Percentiles rank a stretch among this genome's conserved stretches.
Evolutionary conservation across 2,329 filamentous ascomycete genomes (phyloP).

Genomic region (Periconia macrospinosa): DNA sequence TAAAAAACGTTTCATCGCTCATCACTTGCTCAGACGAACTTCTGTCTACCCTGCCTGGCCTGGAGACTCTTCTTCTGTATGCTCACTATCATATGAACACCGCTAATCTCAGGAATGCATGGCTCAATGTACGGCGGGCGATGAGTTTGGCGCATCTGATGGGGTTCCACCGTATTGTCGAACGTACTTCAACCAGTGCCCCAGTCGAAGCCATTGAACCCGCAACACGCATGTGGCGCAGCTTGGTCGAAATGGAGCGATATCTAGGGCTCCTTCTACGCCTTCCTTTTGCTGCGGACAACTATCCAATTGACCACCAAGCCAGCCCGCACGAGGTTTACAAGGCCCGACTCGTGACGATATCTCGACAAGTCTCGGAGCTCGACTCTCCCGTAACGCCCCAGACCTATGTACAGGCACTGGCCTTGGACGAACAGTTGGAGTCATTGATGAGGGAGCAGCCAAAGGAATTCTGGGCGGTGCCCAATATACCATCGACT

Average conservation of each 20-base stretch:
- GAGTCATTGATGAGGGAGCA: conserved; percentile 32
- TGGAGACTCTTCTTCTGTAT: conserved; percentile 37
- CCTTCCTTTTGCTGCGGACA: conserved; percentile 37
- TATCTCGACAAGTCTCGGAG: conserved; percentile 29
- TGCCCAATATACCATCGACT: conserved; percentile 38
- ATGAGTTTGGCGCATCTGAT: conserved; percentile 40
- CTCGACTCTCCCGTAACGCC: conserved; percentile 33
- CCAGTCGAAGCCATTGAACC: conserved; percentile 28
- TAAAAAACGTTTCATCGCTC: conserved; percentile 31
- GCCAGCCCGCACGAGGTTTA: conserved; percentile 23
- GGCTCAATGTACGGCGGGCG: conserved; percentile 37
- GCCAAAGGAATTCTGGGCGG: conserved; percentile 40
- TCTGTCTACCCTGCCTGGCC: conserved; percentile 39
- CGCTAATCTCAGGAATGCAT: conserved; percentile 35
- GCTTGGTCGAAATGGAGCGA: conserved; percentile 33
- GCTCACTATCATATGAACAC: conserved; percentile 33
- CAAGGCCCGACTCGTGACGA: conserved; percentile 23
- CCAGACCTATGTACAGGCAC: conserved; percentile 34
- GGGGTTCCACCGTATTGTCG: conserved; percentile 40
- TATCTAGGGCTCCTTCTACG: conserved; percentile 39
- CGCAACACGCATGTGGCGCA: conserved; percentile 33
- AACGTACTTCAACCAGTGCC: conserved; percentile 18
- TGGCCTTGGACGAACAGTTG: conserved; percentile 36
- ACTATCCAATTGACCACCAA: conserved; percentile 28
- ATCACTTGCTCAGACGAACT: conserved; percentile 36